Evolutionary conservation across 164 flowering plant genomes (phyloP).

Genomic region (Protea cynaroides): DNA sequence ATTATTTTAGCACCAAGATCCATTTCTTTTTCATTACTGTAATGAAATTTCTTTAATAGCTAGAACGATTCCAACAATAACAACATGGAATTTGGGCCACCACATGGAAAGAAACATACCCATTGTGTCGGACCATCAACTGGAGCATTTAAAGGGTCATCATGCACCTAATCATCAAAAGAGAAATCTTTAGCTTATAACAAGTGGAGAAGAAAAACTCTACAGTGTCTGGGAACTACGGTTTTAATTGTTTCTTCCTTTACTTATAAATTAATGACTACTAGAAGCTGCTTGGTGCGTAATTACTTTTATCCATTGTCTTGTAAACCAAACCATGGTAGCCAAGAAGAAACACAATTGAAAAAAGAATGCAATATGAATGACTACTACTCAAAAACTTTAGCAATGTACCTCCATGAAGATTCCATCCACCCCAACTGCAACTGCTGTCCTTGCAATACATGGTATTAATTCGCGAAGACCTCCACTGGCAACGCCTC

Average conservation of each 20-base stretch:
- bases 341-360: neutral
- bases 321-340: neutral
- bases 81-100: neutral
- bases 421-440: constrained; percentile 96
- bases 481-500: constrained; percentile 99
- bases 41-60: neutral
- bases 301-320: neutral
- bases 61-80: neutral
- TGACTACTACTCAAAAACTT: neutral
- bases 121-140: constrained; percentile 99
- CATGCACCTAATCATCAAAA: constrained; percentile 62
- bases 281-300: neutral
- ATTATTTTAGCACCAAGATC: too few relatives aligned
- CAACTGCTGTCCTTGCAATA: constrained; percentile 92
- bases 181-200: constrained; percentile 11
- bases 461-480: constrained; percentile 96
- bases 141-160: constrained; percentile 89
- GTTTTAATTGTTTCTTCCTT: neutral
- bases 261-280: neutral
- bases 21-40: too few relatives aligned
- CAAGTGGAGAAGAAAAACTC: neutral
- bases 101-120: constrained; percentile 42
- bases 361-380: neutral
- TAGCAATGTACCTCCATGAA: constrained; percentile 83
- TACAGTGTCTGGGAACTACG: neutral